Conservation (phyloP, 192 early-diverging fungal genomes). For the Coemansia sp. region DNA sequence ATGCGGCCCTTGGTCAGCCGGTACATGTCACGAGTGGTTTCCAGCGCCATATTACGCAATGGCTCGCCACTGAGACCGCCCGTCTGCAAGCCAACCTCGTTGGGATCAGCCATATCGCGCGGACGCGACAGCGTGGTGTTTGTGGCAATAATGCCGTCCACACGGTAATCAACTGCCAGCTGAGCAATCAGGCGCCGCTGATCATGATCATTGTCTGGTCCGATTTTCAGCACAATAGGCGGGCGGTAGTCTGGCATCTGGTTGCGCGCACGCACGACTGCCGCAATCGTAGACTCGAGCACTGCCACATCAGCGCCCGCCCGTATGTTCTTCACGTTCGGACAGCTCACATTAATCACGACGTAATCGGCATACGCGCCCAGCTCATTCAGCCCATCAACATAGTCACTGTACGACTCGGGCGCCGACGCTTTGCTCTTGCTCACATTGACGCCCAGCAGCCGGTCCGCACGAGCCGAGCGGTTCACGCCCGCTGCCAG, state of each 20-base stretch:
- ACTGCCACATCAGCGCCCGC: conserved; percentile 69
- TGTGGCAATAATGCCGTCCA: conserved; percentile 85
- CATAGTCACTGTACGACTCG: conserved; percentile 76
- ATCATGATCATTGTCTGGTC: conserved; percentile 73
- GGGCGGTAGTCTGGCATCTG: conserved; percentile 55
- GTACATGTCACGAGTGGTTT: conserved; percentile 72
- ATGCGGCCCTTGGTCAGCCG: conserved; percentile 69
- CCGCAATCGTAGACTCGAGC: conserved; percentile 67
- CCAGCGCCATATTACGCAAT: conserved; percentile 70
- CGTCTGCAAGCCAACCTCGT: conserved; percentile 51
- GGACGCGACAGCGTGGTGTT: conserved; percentile 88
- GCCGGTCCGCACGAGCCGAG: conserved; percentile 58
- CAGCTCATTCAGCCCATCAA: conserved; percentile 69
- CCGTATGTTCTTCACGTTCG: conserved; percentile 83
- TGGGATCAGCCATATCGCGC: conserved; percentile 50
- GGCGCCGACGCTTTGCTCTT: conserved; percentile 78
- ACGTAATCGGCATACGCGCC: conserved; percentile 84
- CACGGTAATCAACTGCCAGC: conserved; percentile 64
- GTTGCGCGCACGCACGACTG: conserved; percentile 61
- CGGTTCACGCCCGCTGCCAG: conserved; percentile 48
- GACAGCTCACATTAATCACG: conserved; percentile 86
- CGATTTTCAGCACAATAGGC: conserved; percentile 87
- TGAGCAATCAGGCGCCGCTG: conserved; percentile 81
- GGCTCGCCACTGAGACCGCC: conserved; percentile 86
- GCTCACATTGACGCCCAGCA: conserved; percentile 86